Evolutionary conservation across 257 asterid genomes (phyloP).

Genomic region (Voacanga thouarsii): DNA sequence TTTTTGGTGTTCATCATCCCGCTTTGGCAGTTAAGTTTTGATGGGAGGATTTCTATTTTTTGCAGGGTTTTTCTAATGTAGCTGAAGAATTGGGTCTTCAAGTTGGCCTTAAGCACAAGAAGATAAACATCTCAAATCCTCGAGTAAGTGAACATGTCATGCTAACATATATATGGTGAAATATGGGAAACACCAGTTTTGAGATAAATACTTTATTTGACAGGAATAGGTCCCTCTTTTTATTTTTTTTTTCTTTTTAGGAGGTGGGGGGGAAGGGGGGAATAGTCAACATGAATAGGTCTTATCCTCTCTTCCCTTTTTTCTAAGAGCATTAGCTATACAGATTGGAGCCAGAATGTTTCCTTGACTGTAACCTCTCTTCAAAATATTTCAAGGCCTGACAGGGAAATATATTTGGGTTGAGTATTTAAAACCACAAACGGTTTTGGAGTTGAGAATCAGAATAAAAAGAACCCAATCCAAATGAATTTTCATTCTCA

Average conservation of each 20-base stretch:
- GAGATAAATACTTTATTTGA: not conserved
- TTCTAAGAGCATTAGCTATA: not conserved
- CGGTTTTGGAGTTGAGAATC: too few species aligned
- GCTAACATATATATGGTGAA: not conserved
- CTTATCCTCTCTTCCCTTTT: not conserved
- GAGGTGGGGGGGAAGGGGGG: too few species aligned
- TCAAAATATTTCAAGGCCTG: not conserved
- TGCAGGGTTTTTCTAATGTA: conserved; percentile 81
- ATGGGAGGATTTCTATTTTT: conserved; percentile 15
- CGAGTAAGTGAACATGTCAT: conserved; percentile 56
- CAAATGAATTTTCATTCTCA: too few species aligned
- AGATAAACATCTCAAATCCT: conserved; percentile 90
- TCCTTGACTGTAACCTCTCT: not conserved
- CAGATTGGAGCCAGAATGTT: not conserved
- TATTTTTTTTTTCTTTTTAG: too few species aligned
- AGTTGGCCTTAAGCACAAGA: conserved; percentile 92
- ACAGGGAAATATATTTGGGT: not conserved
- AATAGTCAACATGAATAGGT: too few species aligned
- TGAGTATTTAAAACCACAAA: too few species aligned
- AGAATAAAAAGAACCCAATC: too few species aligned
- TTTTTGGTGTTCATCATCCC: conserved; percentile 8
- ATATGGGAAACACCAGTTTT: not conserved
- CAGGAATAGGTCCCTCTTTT: not conserved
- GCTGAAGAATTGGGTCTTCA: conserved; percentile 77
- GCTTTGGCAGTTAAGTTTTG: conserved; percentile 18